Evolutionary conservation across 2,329 filamentous ascomycete species (phyloP), one percentile per base, ranked within the genome.

Genomic region (Lachnellula arida): DNA sequence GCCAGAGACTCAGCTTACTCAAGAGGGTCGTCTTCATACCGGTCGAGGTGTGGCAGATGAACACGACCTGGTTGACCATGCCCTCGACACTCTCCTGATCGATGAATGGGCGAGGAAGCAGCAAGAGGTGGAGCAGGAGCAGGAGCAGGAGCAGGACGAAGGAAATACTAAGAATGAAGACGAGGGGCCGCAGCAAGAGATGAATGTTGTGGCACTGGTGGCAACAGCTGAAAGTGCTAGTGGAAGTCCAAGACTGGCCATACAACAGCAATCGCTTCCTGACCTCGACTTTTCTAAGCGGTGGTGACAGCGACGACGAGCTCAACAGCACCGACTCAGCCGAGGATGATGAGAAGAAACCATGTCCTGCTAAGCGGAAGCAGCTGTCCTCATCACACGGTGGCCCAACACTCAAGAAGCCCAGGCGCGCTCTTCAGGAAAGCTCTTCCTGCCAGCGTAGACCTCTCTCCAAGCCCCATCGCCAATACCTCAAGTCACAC

Each of bases 1-100:
- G 43, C 37, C 40, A 60, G 49, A 58, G 49, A 60, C 39, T 53
- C 46, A 60, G 42, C 60, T 49, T 32, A 57, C 34, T 63, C 46
- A 60, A 50, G 43, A 51, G 49, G 53, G 19, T 43, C 47, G 37
- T 52, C 51, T 60, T 57, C 23, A 50, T 63, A 56, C 53, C 15
- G 50, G 46, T 57, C 35, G 50, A 62, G 28, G 49, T 48, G 35
- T 43, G 28, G 53, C 48, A 57, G 42, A 63, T 51, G 37, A 63
- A 57, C 35, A 54, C 37, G 53, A 54, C 42, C 46, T 58, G 12
- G 39, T 61, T 56, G 25, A 35, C 55, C 28, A 5, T 60, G n/a
- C 37, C 23, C 48, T 54, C 23, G 44, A 58, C 6, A 56, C 17
- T 51, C 14, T 43, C 12, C 15, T 32, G 28, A 35, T 58, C 57